These are phyloP conservation scores for Lasiosphaeria hispida DNA, from an alignment of 495 filamentous ascomycete species.

Conservation along the genomic window DNA sequence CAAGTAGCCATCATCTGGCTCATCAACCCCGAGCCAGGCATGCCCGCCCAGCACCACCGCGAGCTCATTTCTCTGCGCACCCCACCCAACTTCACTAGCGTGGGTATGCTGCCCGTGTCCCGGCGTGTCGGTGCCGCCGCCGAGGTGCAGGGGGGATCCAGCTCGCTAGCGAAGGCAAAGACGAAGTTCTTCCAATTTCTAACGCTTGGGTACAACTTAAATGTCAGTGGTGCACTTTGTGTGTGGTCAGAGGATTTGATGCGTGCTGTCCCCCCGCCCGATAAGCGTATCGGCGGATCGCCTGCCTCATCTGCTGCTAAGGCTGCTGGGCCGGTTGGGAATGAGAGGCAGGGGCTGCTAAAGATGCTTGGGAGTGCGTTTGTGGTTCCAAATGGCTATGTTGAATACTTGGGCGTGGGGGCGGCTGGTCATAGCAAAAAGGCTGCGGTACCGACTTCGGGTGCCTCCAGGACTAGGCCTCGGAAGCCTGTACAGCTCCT, in stretches of 20 bases:
- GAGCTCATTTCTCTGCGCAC: slow-evolving; percentile 19
- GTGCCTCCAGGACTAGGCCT: no score
- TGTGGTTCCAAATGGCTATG: slow-evolving; percentile 30
- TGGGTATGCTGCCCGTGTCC: slow-evolving; percentile 24
- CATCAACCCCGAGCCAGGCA: slow-evolving; percentile 20
- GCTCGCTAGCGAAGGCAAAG: slow-evolving; percentile 10
- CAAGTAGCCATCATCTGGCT: slow-evolving; percentile 30
- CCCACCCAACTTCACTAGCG: slow-evolving; percentile 15
- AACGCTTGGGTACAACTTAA: slow-evolving; percentile 26
- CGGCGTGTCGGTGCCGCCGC: slow-evolving; percentile 7
- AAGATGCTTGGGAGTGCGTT: slow-evolving; percentile 16
- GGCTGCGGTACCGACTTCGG: neutral
- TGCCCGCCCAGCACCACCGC: slow-evolving; percentile 22
- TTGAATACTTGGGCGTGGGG: slow-evolving; percentile 21
- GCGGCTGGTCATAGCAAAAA: slow-evolving; percentile 2
- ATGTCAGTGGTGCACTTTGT: slow-evolving; percentile 28
- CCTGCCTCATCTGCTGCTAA: no score
- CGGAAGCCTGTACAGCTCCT: no score
- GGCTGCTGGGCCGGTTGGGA: neutral
- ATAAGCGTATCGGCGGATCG: slow-evolving; percentile 6
- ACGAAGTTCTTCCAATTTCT: slow-evolving; percentile 32
- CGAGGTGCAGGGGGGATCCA: neutral
- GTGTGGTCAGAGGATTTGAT: slow-evolving; percentile 22
- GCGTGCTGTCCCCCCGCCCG: slow-evolving; percentile 1
- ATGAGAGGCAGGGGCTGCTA: slow-evolving; percentile 1